Percentiles rank a stretch among this genome's conserved stretches.
Conservation (phyloP, 192 early-diverging fungal genomes). For the Linnemannia hyalina region DNA sequence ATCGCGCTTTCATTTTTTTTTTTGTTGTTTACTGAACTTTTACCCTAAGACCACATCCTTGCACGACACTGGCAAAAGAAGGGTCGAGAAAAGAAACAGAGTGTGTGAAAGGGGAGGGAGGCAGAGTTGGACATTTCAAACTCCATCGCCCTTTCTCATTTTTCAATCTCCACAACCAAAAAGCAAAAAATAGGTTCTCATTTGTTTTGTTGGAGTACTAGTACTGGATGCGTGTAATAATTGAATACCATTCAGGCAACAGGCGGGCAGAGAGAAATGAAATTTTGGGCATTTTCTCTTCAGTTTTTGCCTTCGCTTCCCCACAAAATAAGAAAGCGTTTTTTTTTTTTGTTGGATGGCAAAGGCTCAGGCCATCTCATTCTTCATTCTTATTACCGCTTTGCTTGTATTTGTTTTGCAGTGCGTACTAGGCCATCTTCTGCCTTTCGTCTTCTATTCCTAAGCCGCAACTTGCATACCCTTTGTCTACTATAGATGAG, state of each 20-base stretch:
- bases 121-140: neutral
- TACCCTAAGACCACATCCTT: conserved; percentile 4
- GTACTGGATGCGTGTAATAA: neutral
- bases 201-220: neutral
- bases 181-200: conserved; percentile 36
- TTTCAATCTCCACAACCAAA: conserved; percentile 55
- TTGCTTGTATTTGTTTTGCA: neutral
- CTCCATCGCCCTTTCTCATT: neutral
- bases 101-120: too few species aligned
- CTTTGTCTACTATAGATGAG: neutral
- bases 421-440: neutral
- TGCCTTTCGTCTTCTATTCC: neutral
- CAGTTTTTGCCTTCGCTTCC: neutral
- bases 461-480: neutral
- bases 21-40: conserved; percentile 6
- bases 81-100: too few species aligned
- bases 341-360: conserved; percentile 12
- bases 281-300: conserved; percentile 16
- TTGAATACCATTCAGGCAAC: neutral
- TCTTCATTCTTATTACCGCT: neutral
- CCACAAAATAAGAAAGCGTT: conserved; percentile 2
- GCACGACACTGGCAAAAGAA: neutral
- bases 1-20: neutral
- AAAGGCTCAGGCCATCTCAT: conserved; percentile 5
- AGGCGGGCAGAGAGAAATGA: neutral